Conservation (phyloP, 2,329 filamentous ascomycete species). For the Akanthomyces dipterigenus region DNA sequence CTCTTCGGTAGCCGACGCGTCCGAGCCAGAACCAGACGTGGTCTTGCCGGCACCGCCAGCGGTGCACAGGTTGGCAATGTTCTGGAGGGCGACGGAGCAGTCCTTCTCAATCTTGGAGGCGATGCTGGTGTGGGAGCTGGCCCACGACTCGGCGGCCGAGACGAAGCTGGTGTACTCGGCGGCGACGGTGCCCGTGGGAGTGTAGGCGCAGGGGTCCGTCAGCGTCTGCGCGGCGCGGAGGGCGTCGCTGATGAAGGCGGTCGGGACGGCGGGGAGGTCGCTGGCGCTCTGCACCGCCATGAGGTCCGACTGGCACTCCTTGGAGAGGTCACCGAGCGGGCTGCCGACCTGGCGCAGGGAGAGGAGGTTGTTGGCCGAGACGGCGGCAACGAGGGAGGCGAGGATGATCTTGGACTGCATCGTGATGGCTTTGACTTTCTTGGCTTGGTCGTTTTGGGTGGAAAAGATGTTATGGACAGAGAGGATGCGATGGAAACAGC, state of each 20-base stretch:
- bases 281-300: conserved; percentile 17
- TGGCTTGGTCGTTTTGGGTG: conserved; percentile 33
- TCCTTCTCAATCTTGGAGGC: conserved; percentile 20
- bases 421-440: neutral
- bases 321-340: conserved; percentile 10
- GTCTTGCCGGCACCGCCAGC: neutral
- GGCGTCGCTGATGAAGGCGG: conserved; percentile 22
- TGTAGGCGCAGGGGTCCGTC: conserved; percentile 28
- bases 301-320: conserved; percentile 19
- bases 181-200: conserved; percentile 24
- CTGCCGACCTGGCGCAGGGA: conserved; percentile 19
- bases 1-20: too few species aligned
- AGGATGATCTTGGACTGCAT: conserved; percentile 12
- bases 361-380: conserved; percentile 2
- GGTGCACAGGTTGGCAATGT: conserved; percentile 3
- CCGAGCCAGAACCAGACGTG: neutral
- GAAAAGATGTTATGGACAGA: neutral
- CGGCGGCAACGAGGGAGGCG: conserved; percentile 6
- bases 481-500: too few species aligned
- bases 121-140: conserved; percentile 20
- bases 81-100: conserved; percentile 20
- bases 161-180: conserved; percentile 26
- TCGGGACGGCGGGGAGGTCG: conserved; percentile 24
- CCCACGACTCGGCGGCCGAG: conserved; percentile 25
- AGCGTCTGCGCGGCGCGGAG: conserved; percentile 10